Evolutionary conservation across 2,329 filamentous ascomycete genomes (phyloP), one percentile per base, ranked within the genome.

Genomic region (Xylaria sp.): DNA sequence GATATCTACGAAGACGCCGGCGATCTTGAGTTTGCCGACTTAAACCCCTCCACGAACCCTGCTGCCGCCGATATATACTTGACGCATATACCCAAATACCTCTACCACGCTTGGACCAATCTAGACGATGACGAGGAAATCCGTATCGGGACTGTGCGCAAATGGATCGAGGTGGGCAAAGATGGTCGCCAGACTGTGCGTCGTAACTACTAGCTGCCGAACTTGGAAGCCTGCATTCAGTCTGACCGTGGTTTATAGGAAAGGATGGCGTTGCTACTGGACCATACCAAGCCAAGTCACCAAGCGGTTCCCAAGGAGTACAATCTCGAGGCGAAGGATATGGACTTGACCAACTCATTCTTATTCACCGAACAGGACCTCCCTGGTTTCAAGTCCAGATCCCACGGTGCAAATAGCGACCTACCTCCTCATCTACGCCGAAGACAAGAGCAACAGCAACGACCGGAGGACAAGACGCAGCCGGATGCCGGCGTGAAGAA

Each of bases 341-440:
- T 80, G 63, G 79, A 87, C n/a, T 89, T 95, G 40, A 89, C 88
- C 76, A 97, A 97, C 80, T 96, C 94, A 23, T 97, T 92, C 78
- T 85, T 98, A 65, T 99, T 99, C 78, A 94, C 92, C 48, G 96
- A 99, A 81, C 94, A 97, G 79, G 93, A 98, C 76, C 86, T 97
- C 26, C 92, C 94, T 0, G 93, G 93, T 44, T 94, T 90, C 81
- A 87, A 87, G 74, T 83, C 83, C 20, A 87, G 86, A 78, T 87
- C 87, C n/a, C 85, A 88, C 62, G 85, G 86, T 9, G 81, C 87
- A 3, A 86, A 85, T 53, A 85, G 84, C 20, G 86, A 89, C 61
- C 88, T 91, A 68, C 89, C 89, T 4, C 81, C 84, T 5, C 85
- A 88, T 42, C 81, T 90, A 31, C 76, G 78, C 9, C 77, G 87